Evolutionary conservation across 305 asterid species (phyloP).

Genomic region (Fraxinus dipetala): DNA sequence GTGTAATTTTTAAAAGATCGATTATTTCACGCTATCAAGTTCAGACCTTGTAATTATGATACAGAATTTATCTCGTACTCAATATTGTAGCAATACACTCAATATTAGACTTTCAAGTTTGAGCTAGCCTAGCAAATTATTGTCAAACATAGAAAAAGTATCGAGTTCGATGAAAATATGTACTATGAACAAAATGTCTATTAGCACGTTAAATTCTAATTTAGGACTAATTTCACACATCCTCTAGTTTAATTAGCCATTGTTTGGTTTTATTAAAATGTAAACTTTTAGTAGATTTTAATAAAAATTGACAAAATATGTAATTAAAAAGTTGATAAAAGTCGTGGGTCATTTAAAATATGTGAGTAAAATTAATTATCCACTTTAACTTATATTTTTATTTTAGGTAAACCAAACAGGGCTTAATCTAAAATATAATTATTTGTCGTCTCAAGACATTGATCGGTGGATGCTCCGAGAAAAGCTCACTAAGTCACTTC

Average conservation of each 20-base stretch:
- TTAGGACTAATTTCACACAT: background rate
- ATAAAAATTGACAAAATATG: no score
- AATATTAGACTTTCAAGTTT: background rate
- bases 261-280: background rate
- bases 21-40: background rate
- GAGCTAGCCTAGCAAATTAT: background rate
- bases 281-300: background rate
- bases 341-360: background rate
- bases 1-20: background rate
- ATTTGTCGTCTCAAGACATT: slow-evolving; percentile 21
- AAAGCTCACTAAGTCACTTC: slow-evolving; percentile 45
- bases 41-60: no score
- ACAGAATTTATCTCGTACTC: background rate
- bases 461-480: slow-evolving; percentile 38
- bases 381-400: no score
- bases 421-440: background rate
- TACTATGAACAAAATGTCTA: no score
- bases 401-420: background rate
- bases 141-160: background rate
- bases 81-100: background rate
- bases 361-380: no score
- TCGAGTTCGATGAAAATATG: background rate
- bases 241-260: background rate
- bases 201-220: background rate
- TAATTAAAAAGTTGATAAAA: no score